Percentiles rank a stretch among this genome's conserved stretches.
phyloP scores from a whole-genome alignment of 495 filamentous ascomycete genomes.

The Podospora australis region DNA sequence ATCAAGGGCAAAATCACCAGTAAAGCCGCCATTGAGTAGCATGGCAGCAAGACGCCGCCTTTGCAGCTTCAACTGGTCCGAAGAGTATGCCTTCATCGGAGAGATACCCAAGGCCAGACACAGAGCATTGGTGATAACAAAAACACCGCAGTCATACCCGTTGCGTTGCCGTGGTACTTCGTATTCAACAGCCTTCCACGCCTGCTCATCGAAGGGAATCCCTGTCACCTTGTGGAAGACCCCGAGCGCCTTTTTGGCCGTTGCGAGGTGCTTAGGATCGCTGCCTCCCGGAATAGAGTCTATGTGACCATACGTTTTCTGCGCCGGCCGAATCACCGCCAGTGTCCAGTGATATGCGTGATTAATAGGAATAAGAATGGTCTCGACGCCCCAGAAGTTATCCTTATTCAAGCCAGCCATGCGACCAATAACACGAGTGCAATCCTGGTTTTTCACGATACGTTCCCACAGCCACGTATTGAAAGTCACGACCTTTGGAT shows the following conservation, averaged over 20 bases:
- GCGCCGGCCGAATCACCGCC: conserved; percentile 58
- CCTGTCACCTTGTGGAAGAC: conserved; percentile 59
- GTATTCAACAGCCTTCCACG: conserved; percentile 54
- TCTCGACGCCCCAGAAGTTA: conserved; percentile 39
- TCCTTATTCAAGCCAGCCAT: conserved; percentile 26
- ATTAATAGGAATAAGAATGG: conserved; percentile 43
- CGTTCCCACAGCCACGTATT: conserved; percentile 65
- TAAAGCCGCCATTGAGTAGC: conserved; percentile 60
- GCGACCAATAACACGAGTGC: conserved; percentile 24
- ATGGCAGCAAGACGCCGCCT: conserved; percentile 62
- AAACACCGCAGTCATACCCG: conserved; percentile 74
- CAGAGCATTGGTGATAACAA: conserved; percentile 67
- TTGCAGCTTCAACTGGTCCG: conserved; percentile 52
- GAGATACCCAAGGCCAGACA: conserved; percentile 59
- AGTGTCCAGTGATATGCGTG: conserved; percentile 54
- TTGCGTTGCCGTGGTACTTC: conserved; percentile 57
- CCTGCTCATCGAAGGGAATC: conserved; percentile 45
- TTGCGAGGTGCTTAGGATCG: conserved; percentile 2
- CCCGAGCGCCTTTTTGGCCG: conserved; percentile 20
- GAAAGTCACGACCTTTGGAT: conserved; percentile 63
- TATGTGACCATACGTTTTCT: conserved; percentile 62
- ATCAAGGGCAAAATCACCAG: conserved; percentile 37
- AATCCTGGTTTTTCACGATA: conserved; percentile 40
- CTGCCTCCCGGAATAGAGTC: conserved; percentile 54
- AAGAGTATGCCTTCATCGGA: conserved; percentile 47